phyloP scores from a whole-genome alignment of 1,284 basidiomycete species.

The Puccinia hordei region DNA sequence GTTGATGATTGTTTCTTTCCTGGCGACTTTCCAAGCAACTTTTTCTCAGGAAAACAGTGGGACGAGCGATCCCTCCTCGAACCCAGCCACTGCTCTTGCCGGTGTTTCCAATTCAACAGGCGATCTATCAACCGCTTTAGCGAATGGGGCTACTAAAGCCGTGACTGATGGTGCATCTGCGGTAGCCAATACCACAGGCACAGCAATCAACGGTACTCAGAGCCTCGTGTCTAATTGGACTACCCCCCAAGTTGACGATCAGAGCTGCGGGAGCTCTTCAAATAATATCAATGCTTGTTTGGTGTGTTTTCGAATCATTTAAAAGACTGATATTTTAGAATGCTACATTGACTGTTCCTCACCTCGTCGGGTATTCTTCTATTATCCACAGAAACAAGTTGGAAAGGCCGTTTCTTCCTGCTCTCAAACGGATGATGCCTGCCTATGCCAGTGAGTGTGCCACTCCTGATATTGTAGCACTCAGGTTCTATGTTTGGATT shows the following conservation, averaged over 20 bases:
- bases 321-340: not conserved
- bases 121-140: not conserved
- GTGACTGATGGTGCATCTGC: not conserved
- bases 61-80: not conserved
- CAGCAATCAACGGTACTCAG: not conserved
- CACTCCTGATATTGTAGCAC: not conserved
- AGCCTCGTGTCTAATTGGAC: not conserved
- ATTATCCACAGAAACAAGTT: slow-evolving; percentile 27
- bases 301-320: not conserved
- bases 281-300: slow-evolving; percentile 1
- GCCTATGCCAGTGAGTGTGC: slow-evolving; percentile 39
- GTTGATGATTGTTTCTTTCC: not conserved
- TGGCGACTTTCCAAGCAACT: not conserved
- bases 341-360: not conserved
- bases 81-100: not conserved
- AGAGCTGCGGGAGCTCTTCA: not conserved
- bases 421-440: slow-evolving; percentile 23
- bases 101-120: not conserved
- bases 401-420: slow-evolving; percentile 15
- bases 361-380: not conserved
- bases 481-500: not conserved
- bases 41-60: not conserved
- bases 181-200: not conserved
- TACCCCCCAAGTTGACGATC: not conserved
- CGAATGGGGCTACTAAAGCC: not conserved